phyloP scores from a whole-genome alignment of 148 eudicot genomes.

The Drosera capensis region DNA sequence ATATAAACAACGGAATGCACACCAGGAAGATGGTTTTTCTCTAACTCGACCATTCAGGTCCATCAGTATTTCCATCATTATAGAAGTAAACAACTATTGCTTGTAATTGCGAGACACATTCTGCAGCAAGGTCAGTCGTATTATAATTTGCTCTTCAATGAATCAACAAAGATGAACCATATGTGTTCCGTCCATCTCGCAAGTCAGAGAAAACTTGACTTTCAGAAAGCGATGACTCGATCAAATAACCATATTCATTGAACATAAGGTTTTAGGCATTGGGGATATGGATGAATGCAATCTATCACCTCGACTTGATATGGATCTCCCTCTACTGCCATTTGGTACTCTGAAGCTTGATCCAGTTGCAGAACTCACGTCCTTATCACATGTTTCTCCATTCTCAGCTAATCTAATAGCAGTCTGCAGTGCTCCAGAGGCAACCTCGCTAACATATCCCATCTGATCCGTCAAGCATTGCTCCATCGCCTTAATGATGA shows the following conservation, averaged over 20 bases:
- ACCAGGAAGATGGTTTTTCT: too few relatives aligned
- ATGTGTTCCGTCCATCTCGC: slow-evolving; percentile 26
- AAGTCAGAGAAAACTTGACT: slow-evolving; percentile 26
- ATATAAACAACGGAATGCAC: too few relatives aligned
- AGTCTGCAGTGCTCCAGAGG: slow-evolving; percentile 72
- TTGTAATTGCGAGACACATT: too few relatives aligned
- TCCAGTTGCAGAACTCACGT: slow-evolving; percentile 38
- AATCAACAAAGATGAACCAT: slow-evolving; percentile 57
- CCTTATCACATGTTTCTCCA: slow-evolving; percentile 38
- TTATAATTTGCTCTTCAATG: too few relatives aligned
- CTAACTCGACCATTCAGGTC: too few relatives aligned
- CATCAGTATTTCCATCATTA: too few relatives aligned
- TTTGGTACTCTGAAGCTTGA: slow-evolving; percentile 30
- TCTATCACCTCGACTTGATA: slow-evolving; percentile 22
- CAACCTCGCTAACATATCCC: slow-evolving; percentile 83
- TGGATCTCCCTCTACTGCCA: slow-evolving; percentile 23
- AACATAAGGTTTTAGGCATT: slow-evolving; percentile 56
- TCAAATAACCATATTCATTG: slow-evolving; percentile 57
- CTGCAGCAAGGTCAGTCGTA: too few relatives aligned
- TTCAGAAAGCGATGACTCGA: too few relatives aligned
- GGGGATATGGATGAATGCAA: slow-evolving; percentile 58
- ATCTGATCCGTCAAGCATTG: slow-evolving; percentile 69
- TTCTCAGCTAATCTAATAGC: slow-evolving; percentile 44
- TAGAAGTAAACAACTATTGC: too few relatives aligned
- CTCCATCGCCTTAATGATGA: slow-evolving; percentile 69